Evolutionary conservation across 148 eudicot genomes (phyloP), one percentile per base, ranked within the genome.

Genomic region (Vaccinium vitisidaea): DNA sequence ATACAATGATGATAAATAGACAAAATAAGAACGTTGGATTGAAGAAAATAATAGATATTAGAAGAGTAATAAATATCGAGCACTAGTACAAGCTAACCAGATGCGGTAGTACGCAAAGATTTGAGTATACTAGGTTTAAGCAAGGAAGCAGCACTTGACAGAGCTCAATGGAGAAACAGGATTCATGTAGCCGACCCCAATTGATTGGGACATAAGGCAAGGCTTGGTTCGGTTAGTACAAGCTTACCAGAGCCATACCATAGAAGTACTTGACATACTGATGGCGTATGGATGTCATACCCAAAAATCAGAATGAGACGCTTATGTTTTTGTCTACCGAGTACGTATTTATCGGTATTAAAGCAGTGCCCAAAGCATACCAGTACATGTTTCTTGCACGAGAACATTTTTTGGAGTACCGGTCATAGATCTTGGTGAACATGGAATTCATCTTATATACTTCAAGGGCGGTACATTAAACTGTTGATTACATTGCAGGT

Each of bases 401-500:
- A n/a, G 80, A 19, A 13, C 48, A 43, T 75, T 25, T 43, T 9
- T 39, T 5, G 5, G 25, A 6, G 30, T 73, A 56, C 43, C 32
- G 43, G 2, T 14, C 6, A 4, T 21, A 23, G 73, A 25, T 67
- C 73, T 25, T 67, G 73, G 73, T 67, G 4, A 67, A 27, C 25
- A 25, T 67, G 73, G 27, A 67, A 67, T 67, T 27, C 73, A 25
- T 67, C 73, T 25, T 25, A 25, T 25, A 67, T 67, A 23, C 25
- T 67, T 67, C 15, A 67, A 11, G 73, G 27, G 12, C 13, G 1
- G 75, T 14, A 2, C n/a, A 71, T 36, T 13, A 71, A 32, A 15
- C 48, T 65, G 39, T 14, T 53, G n/a, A 75, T 48, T 39, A 4
- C 76, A 50, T 82, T 61, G 70, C 89, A 95, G 98, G 94, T 93